phyloP scores from a whole-genome alignment of 1,139 yeast species.

The Yamadazyma jaroonii region DNA sequence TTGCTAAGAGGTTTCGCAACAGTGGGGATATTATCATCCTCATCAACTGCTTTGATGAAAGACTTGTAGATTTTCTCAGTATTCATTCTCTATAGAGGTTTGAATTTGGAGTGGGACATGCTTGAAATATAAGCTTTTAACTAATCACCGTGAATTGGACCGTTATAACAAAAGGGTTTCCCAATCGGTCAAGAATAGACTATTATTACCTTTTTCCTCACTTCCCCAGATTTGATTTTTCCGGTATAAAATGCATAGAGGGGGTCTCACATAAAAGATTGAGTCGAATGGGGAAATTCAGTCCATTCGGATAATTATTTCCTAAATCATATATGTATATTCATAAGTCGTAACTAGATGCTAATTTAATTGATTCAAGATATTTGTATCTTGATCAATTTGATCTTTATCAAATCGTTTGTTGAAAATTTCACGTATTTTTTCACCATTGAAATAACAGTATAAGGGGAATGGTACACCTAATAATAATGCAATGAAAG shows the following conservation, averaged over 20 bases:
- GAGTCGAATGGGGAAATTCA: too few relatives aligned
- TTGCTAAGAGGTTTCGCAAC: conserved; percentile 19
- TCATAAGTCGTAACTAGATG: neutral
- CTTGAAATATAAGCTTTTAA: neutral
- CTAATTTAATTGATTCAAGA: conserved; percentile 25
- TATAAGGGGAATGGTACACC: conserved; percentile 47
- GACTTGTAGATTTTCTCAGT: conserved; percentile 13
- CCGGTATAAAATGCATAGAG: too few relatives aligned
- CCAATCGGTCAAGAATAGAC: conserved; percentile 3
- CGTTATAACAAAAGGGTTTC: neutral
- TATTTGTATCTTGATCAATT: conserved; percentile 29
- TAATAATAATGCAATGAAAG: conserved; percentile 33
- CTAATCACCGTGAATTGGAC: conserved; percentile 1
- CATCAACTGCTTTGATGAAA: conserved; percentile 22
- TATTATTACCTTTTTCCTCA: neutral
- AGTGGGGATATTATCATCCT: conserved; percentile 21
- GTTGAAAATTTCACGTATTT: conserved; percentile 36
- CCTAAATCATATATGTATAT: too few relatives aligned
- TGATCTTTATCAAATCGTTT: conserved; percentile 32
- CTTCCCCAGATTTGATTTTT: too few relatives aligned
- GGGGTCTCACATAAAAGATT: neutral
- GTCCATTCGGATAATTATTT: too few relatives aligned
- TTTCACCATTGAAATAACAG: conserved; percentile 40
- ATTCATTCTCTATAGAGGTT: neutral
- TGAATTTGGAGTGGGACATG: too few relatives aligned